phyloP scores from a whole-genome alignment of 495 filamentous ascomycete genomes.

The Corynascus novoguineensis region DNA sequence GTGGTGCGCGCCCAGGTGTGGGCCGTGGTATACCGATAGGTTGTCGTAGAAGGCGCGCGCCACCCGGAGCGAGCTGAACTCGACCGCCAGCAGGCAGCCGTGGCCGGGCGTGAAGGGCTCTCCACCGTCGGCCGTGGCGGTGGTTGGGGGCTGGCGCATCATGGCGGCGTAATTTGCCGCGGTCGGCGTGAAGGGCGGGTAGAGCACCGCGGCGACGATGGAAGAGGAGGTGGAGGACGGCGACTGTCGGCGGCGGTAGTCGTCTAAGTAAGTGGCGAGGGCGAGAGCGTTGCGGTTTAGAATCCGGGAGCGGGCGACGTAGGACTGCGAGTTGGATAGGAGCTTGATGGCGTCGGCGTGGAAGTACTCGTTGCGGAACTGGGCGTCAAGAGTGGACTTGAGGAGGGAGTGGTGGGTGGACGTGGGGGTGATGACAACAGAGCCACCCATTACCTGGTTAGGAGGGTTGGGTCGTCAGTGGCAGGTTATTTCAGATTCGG shows the following conservation, averaged over 20 bases:
- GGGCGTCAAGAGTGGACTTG: conserved; percentile 22
- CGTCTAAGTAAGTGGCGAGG: conserved; percentile 34
- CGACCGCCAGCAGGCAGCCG: conserved; percentile 38
- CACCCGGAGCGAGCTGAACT: conserved; percentile 32
- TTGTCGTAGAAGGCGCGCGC: conserved; percentile 40
- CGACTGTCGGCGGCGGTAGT: conserved; percentile 21
- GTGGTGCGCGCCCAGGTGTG: conserved; percentile 45
- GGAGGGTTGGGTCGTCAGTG: neutral
- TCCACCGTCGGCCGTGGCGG: too few species aligned
- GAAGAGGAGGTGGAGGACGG: conserved; percentile 23
- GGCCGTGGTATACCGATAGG: conserved; percentile 38
- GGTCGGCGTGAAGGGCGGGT: conserved; percentile 35
- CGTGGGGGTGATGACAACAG: conserved; percentile 37
- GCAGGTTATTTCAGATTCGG: conserved; percentile 12
- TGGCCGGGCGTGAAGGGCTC: conserved; percentile 35
- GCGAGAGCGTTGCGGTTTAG: conserved; percentile 41
- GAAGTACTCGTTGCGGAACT: conserved; percentile 39
- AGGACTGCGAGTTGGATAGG: conserved; percentile 39
- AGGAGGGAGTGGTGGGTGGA: conserved; percentile 29
- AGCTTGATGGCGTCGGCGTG: conserved; percentile 36
- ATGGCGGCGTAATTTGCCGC: conserved; percentile 29
- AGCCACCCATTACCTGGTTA: conserved; percentile 42
- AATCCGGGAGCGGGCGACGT: conserved; percentile 32
- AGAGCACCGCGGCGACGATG: conserved; percentile 35
- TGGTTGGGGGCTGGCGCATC: conserved; percentile 32